Conservation (phyloP, 805 yeast genomes). For the Candida anglica region DNA sequence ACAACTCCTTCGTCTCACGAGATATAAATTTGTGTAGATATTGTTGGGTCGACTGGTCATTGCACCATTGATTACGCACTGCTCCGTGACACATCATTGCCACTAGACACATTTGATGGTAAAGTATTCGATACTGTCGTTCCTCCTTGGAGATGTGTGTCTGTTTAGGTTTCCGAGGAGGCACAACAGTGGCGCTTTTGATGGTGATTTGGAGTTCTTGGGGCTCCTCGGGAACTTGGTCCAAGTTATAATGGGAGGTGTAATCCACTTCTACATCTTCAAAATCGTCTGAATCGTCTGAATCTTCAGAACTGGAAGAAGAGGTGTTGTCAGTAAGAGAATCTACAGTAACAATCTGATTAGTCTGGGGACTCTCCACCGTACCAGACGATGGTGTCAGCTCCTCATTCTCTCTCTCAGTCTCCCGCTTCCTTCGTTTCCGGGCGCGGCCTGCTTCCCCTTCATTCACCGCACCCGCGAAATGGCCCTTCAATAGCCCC, state of each 20-base stretch:
- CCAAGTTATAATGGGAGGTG: slow-evolving; percentile 1
- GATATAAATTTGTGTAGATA: slow-evolving; percentile 48
- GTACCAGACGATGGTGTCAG: too few relatives aligned
- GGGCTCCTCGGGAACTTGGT: neutral
- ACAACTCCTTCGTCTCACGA: slow-evolving; percentile 37
- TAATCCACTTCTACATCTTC: slow-evolving; percentile 16
- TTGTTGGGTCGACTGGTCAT: slow-evolving; percentile 38
- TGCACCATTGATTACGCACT: slow-evolving; percentile 72
- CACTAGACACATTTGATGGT: slow-evolving; percentile 59
- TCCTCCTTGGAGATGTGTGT: slow-evolving; percentile 49
- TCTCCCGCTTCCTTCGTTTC: too few relatives aligned
- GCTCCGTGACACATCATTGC: slow-evolving; percentile 65
- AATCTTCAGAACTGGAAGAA: slow-evolving; percentile 6
- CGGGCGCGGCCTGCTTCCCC: too few relatives aligned
- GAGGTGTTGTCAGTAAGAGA: too few relatives aligned
- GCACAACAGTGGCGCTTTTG: neutral
- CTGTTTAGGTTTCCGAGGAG: neutral
- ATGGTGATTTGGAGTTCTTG: too few relatives aligned
- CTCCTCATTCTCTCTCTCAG: neutral
- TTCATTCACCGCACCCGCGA: too few relatives aligned
- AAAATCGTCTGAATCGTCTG: slow-evolving; percentile 18
- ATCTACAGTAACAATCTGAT: neutral
- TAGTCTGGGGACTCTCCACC: neutral
- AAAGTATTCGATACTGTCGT: slow-evolving; percentile 42
- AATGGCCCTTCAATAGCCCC: neutral